Conservation (phyloP, 345 rosid genomes). For the Eucalyptus marginata region DNA sequence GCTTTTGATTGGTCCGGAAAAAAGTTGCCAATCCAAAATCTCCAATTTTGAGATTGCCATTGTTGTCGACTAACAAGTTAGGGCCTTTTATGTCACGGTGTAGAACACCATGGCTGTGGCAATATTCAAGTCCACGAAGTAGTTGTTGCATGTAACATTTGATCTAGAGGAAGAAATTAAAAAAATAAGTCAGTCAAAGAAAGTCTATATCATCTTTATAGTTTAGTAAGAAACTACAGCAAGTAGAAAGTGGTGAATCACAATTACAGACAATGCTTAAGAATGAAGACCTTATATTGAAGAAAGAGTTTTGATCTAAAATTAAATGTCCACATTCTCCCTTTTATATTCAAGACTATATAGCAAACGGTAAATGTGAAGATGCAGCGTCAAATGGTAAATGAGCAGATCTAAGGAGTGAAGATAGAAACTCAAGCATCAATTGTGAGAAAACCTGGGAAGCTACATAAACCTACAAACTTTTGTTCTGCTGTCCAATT, state of each 20-base stretch:
- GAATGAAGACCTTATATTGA: neutral
- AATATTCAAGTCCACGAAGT: conserved; percentile 37
- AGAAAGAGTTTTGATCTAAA: neutral
- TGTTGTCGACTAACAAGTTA: conserved; percentile 23
- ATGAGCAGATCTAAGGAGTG: neutral
- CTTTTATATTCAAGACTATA: neutral
- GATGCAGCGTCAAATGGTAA: neutral
- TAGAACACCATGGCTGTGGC: conserved; percentile 43
- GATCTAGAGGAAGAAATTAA: conserved; percentile 12
- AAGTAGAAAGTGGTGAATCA: neutral
- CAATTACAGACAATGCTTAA: neutral
- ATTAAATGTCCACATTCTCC: neutral
- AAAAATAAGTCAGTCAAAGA: neutral
- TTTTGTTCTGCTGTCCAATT: neutral
- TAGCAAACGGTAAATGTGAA: neutral
- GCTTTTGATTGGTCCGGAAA: conserved; percentile 19
- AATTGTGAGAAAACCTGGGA: neutral
- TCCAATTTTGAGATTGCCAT: conserved; percentile 40
- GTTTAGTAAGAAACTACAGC: neutral
- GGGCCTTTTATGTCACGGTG: conserved; percentile 53
- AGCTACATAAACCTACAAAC: neutral
- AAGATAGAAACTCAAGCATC: neutral
- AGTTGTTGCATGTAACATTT: conserved; percentile 54
- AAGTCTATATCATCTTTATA: neutral
- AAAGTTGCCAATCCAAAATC: conserved; percentile 50